A percentile compares a stretch with the other conserved stretches of the same genome.
Conservation (phyloP, 495 filamentous ascomycete genomes). For the Penicillium goetzii region DNA sequence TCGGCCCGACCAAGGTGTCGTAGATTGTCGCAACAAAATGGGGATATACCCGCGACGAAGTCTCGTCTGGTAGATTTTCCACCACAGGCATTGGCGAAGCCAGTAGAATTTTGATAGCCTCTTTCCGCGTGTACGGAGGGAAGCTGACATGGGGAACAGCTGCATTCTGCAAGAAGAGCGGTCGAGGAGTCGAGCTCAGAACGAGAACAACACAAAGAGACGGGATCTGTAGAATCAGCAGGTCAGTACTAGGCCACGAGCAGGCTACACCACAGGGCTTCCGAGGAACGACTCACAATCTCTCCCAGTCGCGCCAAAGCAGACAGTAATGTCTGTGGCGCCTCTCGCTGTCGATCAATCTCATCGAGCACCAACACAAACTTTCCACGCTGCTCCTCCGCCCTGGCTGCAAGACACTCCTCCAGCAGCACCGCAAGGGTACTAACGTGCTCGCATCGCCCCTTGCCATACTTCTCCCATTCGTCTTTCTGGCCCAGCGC, state of each 20-base stretch:
- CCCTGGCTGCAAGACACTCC: slow-evolving; percentile 47
- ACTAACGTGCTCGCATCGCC: slow-evolving; percentile 76
- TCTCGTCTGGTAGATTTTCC: slow-evolving; percentile 36
- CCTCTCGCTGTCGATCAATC: slow-evolving; percentile 86
- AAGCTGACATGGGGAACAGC: slow-evolving; percentile 83
- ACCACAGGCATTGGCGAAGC: slow-evolving; percentile 43
- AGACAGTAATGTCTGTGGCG: slow-evolving; percentile 78
- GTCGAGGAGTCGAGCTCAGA: slow-evolving; percentile 66
- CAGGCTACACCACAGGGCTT: background rate
- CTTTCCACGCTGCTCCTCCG: slow-evolving; percentile 41
- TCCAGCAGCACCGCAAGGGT: slow-evolving; percentile 70
- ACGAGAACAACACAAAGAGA: slow-evolving; percentile 78
- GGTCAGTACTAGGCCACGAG: slow-evolving; percentile 11
- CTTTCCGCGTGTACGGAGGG: slow-evolving; percentile 78
- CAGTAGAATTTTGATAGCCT: slow-evolving; percentile 74
- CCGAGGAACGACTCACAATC: slow-evolving; percentile 54
- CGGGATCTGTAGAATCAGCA: slow-evolving; percentile 64
- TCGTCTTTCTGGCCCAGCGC: slow-evolving; percentile 45
- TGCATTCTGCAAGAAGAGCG: slow-evolving; percentile 70
- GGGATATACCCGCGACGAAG: slow-evolving; percentile 40
- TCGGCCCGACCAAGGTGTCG: slow-evolving; percentile 48
- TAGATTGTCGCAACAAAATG: slow-evolving; percentile 49
- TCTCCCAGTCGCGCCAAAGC: slow-evolving; percentile 79
- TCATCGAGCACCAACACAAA: slow-evolving; percentile 89
- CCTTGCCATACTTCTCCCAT: slow-evolving; percentile 49